phyloP scores from a whole-genome alignment of 2,329 filamentous ascomycete genomes.

The Cordyceps pruinosa region DNA sequence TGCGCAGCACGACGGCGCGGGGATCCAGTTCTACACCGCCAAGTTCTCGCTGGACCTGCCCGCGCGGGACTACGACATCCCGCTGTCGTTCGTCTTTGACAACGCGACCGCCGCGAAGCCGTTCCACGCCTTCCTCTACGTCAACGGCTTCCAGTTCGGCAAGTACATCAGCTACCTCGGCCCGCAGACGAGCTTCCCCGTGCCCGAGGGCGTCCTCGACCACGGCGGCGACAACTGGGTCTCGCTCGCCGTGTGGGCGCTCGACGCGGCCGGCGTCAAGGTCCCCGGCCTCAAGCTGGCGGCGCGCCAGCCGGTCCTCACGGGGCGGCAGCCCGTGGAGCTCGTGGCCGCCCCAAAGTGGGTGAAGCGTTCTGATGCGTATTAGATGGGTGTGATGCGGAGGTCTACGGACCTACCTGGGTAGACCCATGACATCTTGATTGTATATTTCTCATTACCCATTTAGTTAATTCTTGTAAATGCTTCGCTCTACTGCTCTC shows the following conservation, averaged over 20 bases:
- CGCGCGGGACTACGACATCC: constrained; percentile 43
- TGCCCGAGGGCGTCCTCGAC: constrained; percentile 61
- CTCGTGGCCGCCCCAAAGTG: constrained; percentile 41
- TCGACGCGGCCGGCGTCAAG: constrained; percentile 22
- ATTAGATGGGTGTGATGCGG: too few species aligned
- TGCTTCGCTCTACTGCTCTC: too few species aligned
- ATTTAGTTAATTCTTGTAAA: background rate
- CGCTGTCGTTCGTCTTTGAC: constrained; percentile 47
- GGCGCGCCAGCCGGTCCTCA: constrained; percentile 23
- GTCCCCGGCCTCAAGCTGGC: constrained; percentile 32
- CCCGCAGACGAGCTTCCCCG: constrained; percentile 59
- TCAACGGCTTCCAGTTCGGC: constrained; percentile 64
- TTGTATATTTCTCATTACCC: background rate
- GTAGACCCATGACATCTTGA: too few species aligned
- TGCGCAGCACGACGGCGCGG: constrained; percentile 26
- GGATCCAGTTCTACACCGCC: constrained; percentile 50
- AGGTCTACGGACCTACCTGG: too few species aligned
- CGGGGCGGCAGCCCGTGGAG: constrained; percentile 33
- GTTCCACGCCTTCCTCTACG: constrained; percentile 56
- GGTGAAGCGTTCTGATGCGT: constrained; percentile 39
- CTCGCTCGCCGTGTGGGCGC: constrained; percentile 55
- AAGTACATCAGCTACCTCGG: constrained; percentile 54
- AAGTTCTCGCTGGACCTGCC: constrained; percentile 48
- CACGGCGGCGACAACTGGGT: constrained; percentile 60
- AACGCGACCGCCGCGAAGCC: constrained; percentile 26